Base-by-base conservation (phyloP, 768 basidiomycete genomes). In the Cubamyces lactineus region DNA sequence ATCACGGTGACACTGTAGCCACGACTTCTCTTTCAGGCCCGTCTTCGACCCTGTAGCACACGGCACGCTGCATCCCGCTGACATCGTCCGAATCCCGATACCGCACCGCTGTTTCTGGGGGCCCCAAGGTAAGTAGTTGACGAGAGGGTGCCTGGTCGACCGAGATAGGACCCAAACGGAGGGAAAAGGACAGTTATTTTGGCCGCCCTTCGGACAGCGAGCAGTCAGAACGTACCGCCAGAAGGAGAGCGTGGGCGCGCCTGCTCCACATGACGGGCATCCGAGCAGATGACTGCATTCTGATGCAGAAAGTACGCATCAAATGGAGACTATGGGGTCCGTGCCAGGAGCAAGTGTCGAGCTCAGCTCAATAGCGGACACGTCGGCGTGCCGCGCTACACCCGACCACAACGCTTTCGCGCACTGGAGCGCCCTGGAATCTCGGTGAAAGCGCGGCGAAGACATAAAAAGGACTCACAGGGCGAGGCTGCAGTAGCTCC, bases 161-260 rank as follows among this genome's bases (percentile, higher is more conserved):
- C 47, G 39, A 52, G 57, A 52, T 34, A 59, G 57, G 24, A 17
- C 40, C 41, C 57, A 59, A 11, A 19, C 19, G 17, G 49, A 42
- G 57, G 57, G 57, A 52, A 51, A 41, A 34, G 34, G 21, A 17
- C 52, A 53, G 62, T 63, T 58, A 63, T 63, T 63, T 63, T 63
- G 51, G 62, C 50, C 19, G 13, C 23, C 16, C 34, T 24, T 26
- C 50, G 38, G n/a, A 5, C 43, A 26, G 26, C 49, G 40, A 42
- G 39, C 39, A 45, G 57, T 59, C 62, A 63, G 62, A 57, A 47
- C n/a, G 50, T 24, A 19, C 34, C 49, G 42, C 42, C 40, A 48
- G 52, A 54, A 58, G 30, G 42, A 6, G 11, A n/a, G 28, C 26
- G 23, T 17, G 16, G 19, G 43, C 43, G 38, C 62, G 45, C 51